Base-by-base conservation (phyloP, 2,329 filamentous ascomycete genomes). In the Laburnicola sp. region DNA sequence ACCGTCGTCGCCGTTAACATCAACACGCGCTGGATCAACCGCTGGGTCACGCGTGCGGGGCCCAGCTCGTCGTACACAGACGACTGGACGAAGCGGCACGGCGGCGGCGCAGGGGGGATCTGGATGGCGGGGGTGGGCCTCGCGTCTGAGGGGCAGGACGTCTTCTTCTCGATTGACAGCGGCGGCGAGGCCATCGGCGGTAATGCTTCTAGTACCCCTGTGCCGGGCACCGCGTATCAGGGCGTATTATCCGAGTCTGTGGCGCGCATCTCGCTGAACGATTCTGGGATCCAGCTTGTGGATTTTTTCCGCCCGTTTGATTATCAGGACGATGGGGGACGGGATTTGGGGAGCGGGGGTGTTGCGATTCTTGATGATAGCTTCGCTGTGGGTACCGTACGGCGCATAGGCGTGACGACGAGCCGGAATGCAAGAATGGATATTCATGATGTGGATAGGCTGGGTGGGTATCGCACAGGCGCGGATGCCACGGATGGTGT, bases 341-440 rank as follows among this genome's bases (percentile, higher is more conserved):
- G 59, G 37, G 57, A 55, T 7, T 58, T 66, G 26, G 62, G 57
- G 10, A 53, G 54, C 35, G 56, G 56, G 16, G 50, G 58, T 0
- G 39, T 58, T 28, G 52, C 58, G 1, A 16, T 66, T 2, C 61
- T 65, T 11, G 55, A 58, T 7, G 47, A 16, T 1, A 45, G 49
- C 28, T 64, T 70, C 43, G 57, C 46, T 3, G 60, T 60, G 10
- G 44, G 16, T 6, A 53, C 59, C 3, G 60, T 62, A 4, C 47
- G 44, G 11, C 54, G 62, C 11, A 59, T 72, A 10, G 67, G 59
- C 10, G 54, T 71, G 9, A 60, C 64, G 5, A 62, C 59, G 6
- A 64, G 69, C 21, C 70, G 66, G 40, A 70, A 68, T 26, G 62
- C 64, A 9, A 63, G 60, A 37, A 53, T 65, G 53, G 65, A 65